Conservation (phyloP, 441 rosid genomes). For the Populus hybrid region DNA sequence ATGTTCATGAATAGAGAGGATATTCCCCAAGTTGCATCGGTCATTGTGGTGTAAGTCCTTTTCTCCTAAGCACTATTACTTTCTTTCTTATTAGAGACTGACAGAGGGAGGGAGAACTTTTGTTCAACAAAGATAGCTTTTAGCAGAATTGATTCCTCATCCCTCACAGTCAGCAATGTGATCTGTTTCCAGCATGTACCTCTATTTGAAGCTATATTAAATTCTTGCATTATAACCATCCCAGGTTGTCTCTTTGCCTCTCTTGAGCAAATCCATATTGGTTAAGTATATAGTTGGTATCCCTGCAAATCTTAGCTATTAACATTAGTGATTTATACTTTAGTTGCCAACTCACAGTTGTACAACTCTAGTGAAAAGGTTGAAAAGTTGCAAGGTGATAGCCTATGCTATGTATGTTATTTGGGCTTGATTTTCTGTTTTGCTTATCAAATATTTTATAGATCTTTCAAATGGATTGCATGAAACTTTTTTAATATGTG, state of each 20-base stretch:
- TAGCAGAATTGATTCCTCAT: neutral
- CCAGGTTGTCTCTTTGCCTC: neutral
- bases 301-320: neutral
- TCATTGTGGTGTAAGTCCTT: conserved; percentile 77
- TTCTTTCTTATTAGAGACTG: neutral
- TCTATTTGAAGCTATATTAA: neutral
- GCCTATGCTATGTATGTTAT: neutral
- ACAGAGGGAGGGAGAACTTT: neutral
- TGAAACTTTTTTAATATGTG: neutral
- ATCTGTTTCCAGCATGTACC: neutral
- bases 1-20: conserved; percentile 54
- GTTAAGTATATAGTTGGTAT: neutral
- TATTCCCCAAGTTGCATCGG: conserved; percentile 85
- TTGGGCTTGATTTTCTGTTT: neutral
- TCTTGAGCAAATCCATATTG: neutral
- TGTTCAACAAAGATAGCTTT: neutral
- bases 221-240: neutral
- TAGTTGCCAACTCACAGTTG: neutral
- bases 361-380: neutral
- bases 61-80: conserved; percentile 8
- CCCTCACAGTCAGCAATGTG: neutral
- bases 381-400: neutral
- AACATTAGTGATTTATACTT: neutral
- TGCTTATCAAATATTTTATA: neutral
- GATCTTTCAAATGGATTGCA: neutral